These are phyloP conservation scores for Xylariomycetidae sp. DNA, from an alignment of 2,329 filamentous ascomycete genomes.

Conservation along the genomic window DNA sequence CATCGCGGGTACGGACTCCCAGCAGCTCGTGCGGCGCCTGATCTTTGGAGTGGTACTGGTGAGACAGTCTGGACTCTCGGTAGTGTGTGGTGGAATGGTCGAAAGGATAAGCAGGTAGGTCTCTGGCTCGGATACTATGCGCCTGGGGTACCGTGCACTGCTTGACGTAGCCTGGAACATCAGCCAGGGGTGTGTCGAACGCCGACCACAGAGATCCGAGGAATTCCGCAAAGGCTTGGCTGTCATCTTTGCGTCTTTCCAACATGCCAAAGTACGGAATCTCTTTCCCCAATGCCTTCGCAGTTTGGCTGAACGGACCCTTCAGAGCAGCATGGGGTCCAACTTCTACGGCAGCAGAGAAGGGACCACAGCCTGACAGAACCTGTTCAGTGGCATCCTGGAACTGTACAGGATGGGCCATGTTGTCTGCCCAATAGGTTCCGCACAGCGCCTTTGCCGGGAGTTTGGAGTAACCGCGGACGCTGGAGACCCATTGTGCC, in stretches of 20 bases:
- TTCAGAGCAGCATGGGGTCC: conserved; percentile 24
- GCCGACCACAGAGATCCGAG: conserved; percentile 22
- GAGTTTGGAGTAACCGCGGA: conserved; percentile 20
- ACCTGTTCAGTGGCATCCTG: conserved; percentile 25
- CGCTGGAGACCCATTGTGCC: conserved; percentile 35
- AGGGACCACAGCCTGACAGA: conserved; percentile 14
- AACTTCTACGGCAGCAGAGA: conserved; percentile 24
- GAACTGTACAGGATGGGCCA: conserved; percentile 35
- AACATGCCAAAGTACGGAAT: conserved; percentile 18
- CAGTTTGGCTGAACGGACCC: conserved; percentile 19
- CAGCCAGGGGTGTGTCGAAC: conserved; percentile 10
- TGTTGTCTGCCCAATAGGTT: conserved; percentile 36
- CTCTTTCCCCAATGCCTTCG: conserved; percentile 11
- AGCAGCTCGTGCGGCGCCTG: conserved; percentile 30
- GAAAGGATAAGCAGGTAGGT: conserved; percentile 41
- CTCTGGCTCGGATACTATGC: conserved; percentile 8
- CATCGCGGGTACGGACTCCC: conserved; percentile 31
- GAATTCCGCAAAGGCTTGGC: conserved; percentile 19
- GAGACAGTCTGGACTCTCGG: conserved; percentile 37
- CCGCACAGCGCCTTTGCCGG: conserved; percentile 14
- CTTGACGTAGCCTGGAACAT: conserved; percentile 17
- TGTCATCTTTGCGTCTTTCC: conserved; percentile 17
- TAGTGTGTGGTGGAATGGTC: conserved; percentile 38
- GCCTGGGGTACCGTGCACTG: conserved; percentile 9
- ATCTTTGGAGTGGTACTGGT: conserved; percentile 29